A percentile compares a stretch with the other conserved stretches of the same genome.
Conservation (phyloP, 345 rosid genomes). For the Nephelium lappaceum region DNA sequence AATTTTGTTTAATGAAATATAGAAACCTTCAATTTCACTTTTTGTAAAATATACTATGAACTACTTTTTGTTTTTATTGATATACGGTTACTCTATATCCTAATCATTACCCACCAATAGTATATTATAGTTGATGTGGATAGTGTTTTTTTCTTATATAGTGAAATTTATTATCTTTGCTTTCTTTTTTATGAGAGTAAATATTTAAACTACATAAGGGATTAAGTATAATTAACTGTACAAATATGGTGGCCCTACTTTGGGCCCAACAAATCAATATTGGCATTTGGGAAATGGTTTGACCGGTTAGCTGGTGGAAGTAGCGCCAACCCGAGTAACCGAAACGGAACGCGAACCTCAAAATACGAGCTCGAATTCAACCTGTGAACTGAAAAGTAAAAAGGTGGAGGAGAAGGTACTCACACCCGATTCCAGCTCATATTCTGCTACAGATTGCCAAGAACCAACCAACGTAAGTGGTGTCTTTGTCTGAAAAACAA, state of each 20-base stretch:
- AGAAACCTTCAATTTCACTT: neutral
- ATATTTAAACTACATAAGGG: too few relatives aligned
- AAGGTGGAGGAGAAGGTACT: neutral
- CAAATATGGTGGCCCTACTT: neutral
- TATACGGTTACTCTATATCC: neutral
- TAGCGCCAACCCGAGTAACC: neutral
- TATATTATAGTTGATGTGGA: too few relatives aligned
- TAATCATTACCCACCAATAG: too few relatives aligned
- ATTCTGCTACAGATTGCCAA: neutral
- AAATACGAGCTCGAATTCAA: neutral
- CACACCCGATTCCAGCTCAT: constrained; percentile 20
- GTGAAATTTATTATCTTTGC: too few relatives aligned
- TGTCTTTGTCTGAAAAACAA: neutral
- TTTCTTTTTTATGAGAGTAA: too few relatives aligned
- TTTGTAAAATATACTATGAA: neutral
- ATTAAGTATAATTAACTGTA: too few relatives aligned
- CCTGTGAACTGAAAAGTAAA: neutral
- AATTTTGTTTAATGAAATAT: neutral
- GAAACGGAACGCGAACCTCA: neutral
- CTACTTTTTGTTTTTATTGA: too few relatives aligned
- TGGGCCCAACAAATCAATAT: neutral
- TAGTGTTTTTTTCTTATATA: too few relatives aligned
- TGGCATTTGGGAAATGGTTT: neutral
- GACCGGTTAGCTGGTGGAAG: neutral
- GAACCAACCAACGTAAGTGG: neutral